phyloP scores from a whole-genome alignment of 371 early-diverging fungal species.

The Actinomortierella ambigua region DNA sequence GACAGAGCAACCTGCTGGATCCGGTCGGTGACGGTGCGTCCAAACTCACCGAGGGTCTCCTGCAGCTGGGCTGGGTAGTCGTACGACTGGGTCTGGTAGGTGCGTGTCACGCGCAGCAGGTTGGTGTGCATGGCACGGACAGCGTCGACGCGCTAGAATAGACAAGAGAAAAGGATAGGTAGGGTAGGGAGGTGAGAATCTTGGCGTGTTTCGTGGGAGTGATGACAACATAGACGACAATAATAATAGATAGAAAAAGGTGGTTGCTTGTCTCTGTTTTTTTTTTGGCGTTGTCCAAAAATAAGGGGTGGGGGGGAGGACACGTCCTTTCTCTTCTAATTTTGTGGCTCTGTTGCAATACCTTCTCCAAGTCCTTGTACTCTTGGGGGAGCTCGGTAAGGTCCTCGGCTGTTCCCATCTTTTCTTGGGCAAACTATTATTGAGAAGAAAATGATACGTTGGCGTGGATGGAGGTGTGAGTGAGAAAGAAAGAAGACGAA shows the following conservation, averaged over 20 bases:
- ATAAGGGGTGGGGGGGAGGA: too few species aligned
- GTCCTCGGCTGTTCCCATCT: slow-evolving; percentile 79
- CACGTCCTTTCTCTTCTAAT: neutral
- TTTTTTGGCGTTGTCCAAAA: too few species aligned
- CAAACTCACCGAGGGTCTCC: slow-evolving; percentile 72
- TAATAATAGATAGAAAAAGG: too few species aligned
- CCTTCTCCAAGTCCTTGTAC: slow-evolving; percentile 84
- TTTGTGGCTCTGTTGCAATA: slow-evolving; percentile 43
- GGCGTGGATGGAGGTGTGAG: too few species aligned
- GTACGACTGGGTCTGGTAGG: slow-evolving; percentile 73
- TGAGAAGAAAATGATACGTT: slow-evolving; percentile 2
- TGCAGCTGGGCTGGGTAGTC: slow-evolving; percentile 80
- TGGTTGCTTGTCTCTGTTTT: too few species aligned
- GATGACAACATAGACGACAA: too few species aligned
- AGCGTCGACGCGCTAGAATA: slow-evolving; percentile 65
- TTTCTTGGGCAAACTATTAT: slow-evolving; percentile 87
- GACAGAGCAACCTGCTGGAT: slow-evolving; percentile 66
- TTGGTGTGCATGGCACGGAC: slow-evolving; percentile 67
- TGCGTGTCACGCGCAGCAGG: slow-evolving; percentile 76
- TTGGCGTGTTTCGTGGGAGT: too few species aligned
- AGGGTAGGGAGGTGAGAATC: too few species aligned
- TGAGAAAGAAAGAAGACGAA: too few species aligned
- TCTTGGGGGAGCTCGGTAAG: slow-evolving; percentile 91
- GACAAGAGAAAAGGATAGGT: neutral
- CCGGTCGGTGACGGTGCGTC: slow-evolving; percentile 63